phyloP scores from a whole-genome alignment of 768 basidiomycete genomes.

The Hygrocybe punicea region DNA sequence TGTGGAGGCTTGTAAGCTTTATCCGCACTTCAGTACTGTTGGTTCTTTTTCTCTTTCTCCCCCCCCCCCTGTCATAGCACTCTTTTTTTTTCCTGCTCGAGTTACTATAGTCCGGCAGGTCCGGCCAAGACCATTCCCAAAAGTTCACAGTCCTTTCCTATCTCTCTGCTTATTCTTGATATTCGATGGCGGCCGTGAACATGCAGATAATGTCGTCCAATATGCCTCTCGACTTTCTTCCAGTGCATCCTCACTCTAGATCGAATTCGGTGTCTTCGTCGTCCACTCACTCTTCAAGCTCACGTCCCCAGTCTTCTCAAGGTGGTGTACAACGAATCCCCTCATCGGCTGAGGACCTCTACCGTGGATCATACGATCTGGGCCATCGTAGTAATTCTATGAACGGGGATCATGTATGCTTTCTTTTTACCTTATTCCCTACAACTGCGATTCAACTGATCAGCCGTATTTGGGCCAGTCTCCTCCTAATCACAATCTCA shows the following conservation, averaged over 20 bases:
- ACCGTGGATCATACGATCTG: constrained; percentile 61
- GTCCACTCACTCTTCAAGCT: constrained; percentile 67
- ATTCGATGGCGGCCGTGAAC: constrained; percentile 69
- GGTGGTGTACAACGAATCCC: constrained; percentile 54
- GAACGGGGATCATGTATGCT: constrained; percentile 44
- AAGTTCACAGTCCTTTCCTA: not conserved
- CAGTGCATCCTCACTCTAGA: constrained; percentile 64
- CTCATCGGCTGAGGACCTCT: constrained; percentile 63
- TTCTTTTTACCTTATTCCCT: constrained; percentile 14
- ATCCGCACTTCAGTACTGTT: constrained; percentile 1
- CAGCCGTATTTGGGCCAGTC: constrained; percentile 46
- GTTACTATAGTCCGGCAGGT: constrained; percentile 6
- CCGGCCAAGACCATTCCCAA: constrained; percentile 1
- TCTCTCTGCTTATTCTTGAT: constrained; percentile 15
- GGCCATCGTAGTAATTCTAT: constrained; percentile 44
- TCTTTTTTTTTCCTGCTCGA: constrained; percentile 9
- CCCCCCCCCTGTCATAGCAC: constrained; percentile 4
- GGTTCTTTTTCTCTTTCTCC: constrained; percentile 1
- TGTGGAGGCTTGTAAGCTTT: too few relatives aligned
- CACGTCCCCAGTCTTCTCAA: constrained; percentile 77
- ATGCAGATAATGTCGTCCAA: constrained; percentile 67
- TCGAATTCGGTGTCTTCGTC: constrained; percentile 76
- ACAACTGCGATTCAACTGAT: constrained; percentile 19
- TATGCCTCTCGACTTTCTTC: constrained; percentile 70
- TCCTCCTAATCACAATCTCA: constrained; percentile 71